A percentile compares a stretch with the other conserved stretches of the same genome.
Conservation (phyloP, 78 protist genomes). For the Dictyostelium firmibasis region DNA sequence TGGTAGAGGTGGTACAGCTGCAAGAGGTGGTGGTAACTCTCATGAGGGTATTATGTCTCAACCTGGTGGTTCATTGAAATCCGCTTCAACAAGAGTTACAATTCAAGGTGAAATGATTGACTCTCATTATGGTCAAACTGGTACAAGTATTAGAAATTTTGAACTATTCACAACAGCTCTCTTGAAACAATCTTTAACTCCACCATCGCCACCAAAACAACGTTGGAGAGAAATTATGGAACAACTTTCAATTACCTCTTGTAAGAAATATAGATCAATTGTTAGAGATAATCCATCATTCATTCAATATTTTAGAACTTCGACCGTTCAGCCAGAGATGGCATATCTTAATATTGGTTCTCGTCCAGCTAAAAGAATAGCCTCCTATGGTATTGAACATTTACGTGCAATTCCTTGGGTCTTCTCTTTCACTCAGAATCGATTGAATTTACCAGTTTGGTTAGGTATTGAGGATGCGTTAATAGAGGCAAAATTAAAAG, state of each 20-base stretch:
- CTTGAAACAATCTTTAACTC: conserved; percentile 70
- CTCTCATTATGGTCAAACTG: conserved; percentile 62
- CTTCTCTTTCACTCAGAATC: conserved; percentile 85
- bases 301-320: conserved; percentile 82
- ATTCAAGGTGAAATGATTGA: conserved; percentile 89
- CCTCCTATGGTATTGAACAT: conserved; percentile 25
- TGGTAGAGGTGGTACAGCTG: conserved; percentile 86
- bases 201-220: conserved; percentile 67
- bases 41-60: conserved; percentile 82
- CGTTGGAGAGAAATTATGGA: conserved; percentile 81
- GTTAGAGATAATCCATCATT: conserved; percentile 74
- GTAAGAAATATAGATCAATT: conserved; percentile 61
- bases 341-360: conserved; percentile 75
- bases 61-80: conserved; percentile 83
- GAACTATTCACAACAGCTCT: conserved; percentile 81
- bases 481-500: conserved; percentile 27
- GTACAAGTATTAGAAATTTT: conserved; percentile 47
- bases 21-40: conserved; percentile 88
- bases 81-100: conserved; percentile 74
- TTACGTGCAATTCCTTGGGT: conserved; percentile 82
- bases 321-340: conserved; percentile 81
- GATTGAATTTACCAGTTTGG: conserved; percentile 88
- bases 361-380: conserved; percentile 76
- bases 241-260: conserved; percentile 52
- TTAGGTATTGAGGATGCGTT: conserved; percentile 81